A percentile compares a stretch with the other conserved stretches of the same genome.
Evolutionary conservation across 306 rosid genomes (phyloP).

Genomic region (Delonix regia): DNA sequence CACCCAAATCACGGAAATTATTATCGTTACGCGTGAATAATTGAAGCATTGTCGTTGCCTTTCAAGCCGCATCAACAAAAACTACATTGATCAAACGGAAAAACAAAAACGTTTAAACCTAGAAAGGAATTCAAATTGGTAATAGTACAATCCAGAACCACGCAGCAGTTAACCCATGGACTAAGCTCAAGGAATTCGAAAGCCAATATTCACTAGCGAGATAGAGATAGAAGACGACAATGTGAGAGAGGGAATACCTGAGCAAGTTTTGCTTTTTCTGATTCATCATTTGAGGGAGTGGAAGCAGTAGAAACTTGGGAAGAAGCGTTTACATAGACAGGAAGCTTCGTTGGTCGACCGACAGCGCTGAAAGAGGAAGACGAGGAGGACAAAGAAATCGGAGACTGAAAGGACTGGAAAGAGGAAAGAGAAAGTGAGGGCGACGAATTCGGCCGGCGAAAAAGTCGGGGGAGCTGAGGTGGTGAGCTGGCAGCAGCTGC

Average conservation of each 20-base stretch:
- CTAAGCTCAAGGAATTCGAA: neutral
- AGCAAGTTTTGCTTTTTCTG: slow-evolving; percentile 79
- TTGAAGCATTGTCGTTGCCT: neutral
- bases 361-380: slow-evolving; percentile 6
- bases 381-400: slow-evolving; percentile 27
- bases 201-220: neutral
- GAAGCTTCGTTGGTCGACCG: slow-evolving; percentile 39
- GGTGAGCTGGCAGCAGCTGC: slow-evolving; percentile 33
- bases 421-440: slow-evolving; percentile 38
- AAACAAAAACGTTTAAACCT: neutral
- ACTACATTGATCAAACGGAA: neutral
- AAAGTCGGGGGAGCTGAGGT: slow-evolving; percentile 34
- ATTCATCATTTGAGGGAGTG: slow-evolving; percentile 56
- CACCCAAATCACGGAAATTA: slow-evolving; percentile 26
- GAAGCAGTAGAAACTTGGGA: slow-evolving; percentile 56
- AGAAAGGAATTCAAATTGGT: neutral
- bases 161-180: neutral
- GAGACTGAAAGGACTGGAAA: slow-evolving; percentile 34
- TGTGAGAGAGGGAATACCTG: slow-evolving; percentile 55
- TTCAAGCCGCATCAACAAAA: neutral
- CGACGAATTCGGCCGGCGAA: slow-evolving; percentile 42
- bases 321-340: slow-evolving; percentile 49
- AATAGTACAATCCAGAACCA: slow-evolving; percentile 4
- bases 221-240: neutral
- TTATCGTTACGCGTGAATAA: neutral